Evolutionary conservation across 768 basidiomycete species (phyloP), one percentile per base, ranked within the genome.

Genomic region (Megacollybia marginata): DNA sequence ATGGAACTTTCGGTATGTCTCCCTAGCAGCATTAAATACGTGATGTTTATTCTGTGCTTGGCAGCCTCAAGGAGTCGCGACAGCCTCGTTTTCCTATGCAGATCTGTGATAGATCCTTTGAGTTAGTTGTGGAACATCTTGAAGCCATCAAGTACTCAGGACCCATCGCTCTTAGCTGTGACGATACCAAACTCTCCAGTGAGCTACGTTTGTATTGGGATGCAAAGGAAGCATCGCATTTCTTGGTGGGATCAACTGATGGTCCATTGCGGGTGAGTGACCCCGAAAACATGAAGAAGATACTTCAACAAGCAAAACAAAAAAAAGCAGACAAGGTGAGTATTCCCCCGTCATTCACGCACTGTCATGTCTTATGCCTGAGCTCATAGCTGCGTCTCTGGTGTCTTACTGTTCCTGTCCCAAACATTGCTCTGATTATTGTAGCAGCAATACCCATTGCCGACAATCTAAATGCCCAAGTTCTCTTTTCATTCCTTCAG

Each of bases 181-280:
- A 73, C 43, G 69, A 72, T 49, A 70, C 69, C 2, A 68, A 71
- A 50, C 56, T 72, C 57, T 1, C 52, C 64, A 3, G 52, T n/a
- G n/a, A n/a, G n/a, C n/a, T n/a, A n/a, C n/a, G 59, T 0, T 48
- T 62, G 1, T 65, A 58, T 47, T 66, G 48, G 31, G 66, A 69
- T 50, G 4, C 11, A 0, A 44, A 53, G 2, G 36, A 56, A 6
- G 42, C 62, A 1, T 19, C 34, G 1, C 55, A 56, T 35, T 64
- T 55, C 36, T 48, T 69, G 4, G 47, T 68, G 42, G 66, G 69
- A 1, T 52, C 43, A 16, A 42, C 46, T 0, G 59, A 53, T 1
- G 66, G 57, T 0, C 67, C 67, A 10, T 33, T 66, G 0, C 53
- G 38, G 4, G 55, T 70, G 7, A 42, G 58, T 1, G 55, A 67